Percentiles rank a stretch among this genome's conserved stretches.
These are phyloP conservation scores for Phlebiopsis flavidoalba DNA, from an alignment of 768 basidiomycete species.

Conservation along the genomic window DNA sequence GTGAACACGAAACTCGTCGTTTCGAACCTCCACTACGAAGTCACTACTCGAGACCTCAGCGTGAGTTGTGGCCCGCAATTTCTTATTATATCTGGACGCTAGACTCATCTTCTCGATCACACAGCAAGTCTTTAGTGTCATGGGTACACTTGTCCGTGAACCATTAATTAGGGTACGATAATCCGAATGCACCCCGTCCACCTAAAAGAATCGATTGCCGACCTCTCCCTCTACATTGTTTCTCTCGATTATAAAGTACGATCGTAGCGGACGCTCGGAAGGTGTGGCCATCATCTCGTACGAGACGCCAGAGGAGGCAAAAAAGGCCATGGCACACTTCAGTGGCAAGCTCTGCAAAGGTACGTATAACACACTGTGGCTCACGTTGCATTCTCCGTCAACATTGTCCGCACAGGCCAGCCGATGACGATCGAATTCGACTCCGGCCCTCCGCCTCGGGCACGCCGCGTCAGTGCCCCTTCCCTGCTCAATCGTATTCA, in stretches of 20 bases:
- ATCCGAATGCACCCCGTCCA: constrained; percentile 45
- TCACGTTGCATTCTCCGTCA: not conserved
- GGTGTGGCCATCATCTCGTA: constrained; percentile 79
- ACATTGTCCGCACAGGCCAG: constrained; percentile 47
- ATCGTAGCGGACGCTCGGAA: constrained; percentile 89
- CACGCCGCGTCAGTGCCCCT: constrained; percentile 41
- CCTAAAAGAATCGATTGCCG: constrained; percentile 48
- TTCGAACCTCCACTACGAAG: constrained; percentile 88
- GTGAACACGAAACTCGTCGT: constrained; percentile 63
- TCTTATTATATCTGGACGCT: not conserved
- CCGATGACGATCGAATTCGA: constrained; percentile 72
- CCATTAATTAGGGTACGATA: constrained; percentile 91
- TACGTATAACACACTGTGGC: constrained; percentile 23
- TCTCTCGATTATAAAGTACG: constrained; percentile 65
- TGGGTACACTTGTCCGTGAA: constrained; percentile 90
- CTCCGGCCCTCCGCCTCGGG: constrained; percentile 33
- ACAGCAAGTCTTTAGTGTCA: constrained; percentile 86
- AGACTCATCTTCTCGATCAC: not conserved
- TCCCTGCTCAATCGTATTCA: constrained; percentile 66
- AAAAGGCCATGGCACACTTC: constrained; percentile 77
- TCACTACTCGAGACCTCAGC: constrained; percentile 82
- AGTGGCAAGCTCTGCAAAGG: constrained; percentile 88
- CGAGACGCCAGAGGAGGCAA: constrained; percentile 75
- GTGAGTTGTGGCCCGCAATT: constrained; percentile 41
- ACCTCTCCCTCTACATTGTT: constrained; percentile 35